Percentiles rank a stretch among this genome's conserved stretches.
phyloP scores from a whole-genome alignment of 768 basidiomycete species.

The Tricholoma bakamatsutake region DNA sequence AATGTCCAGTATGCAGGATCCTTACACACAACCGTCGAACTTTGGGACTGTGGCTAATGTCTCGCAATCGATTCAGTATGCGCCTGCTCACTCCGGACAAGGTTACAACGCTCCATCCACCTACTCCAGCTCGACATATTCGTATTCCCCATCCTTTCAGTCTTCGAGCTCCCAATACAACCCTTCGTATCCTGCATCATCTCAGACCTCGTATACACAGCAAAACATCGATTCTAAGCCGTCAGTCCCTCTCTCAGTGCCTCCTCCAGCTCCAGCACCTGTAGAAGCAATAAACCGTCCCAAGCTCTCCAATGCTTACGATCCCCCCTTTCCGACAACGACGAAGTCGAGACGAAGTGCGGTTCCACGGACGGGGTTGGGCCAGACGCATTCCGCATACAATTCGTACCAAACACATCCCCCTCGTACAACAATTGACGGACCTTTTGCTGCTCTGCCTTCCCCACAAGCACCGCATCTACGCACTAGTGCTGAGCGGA shows the following conservation, averaged over 20 bases:
- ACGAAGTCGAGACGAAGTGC: constrained; percentile 29
- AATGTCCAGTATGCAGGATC: constrained; percentile 21
- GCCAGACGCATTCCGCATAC: constrained; percentile 16
- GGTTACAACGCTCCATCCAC: constrained; percentile 5
- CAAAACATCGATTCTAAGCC: constrained; percentile 4
- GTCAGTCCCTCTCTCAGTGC: constrained; percentile 1
- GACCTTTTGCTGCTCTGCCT: not conserved
- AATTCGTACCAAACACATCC: constrained; percentile 19
- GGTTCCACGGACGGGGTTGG: constrained; percentile 15
- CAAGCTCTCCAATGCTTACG: constrained; percentile 67
- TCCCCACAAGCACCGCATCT: not conserved
- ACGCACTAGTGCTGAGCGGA: not conserved
- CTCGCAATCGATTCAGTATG: not conserved
- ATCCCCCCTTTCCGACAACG: constrained; percentile 62
- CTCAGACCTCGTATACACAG: constrained; percentile 7
- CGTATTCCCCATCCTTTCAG: constrained; percentile 11
- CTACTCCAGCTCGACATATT: constrained; percentile 14
- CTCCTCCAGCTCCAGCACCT: constrained; percentile 30
- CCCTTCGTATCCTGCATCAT: constrained; percentile 11
- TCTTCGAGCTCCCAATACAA: constrained; percentile 14
- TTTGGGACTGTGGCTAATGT: constrained; percentile 19
- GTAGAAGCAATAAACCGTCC: constrained; percentile 50
- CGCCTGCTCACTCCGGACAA: constrained; percentile 4
- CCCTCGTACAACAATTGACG: constrained; percentile 5
- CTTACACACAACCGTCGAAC: constrained; percentile 28